Evolutionary conservation across 2,329 filamentous ascomycete genomes (phyloP).

Genomic region (Pyrenochaeta sp.): DNA sequence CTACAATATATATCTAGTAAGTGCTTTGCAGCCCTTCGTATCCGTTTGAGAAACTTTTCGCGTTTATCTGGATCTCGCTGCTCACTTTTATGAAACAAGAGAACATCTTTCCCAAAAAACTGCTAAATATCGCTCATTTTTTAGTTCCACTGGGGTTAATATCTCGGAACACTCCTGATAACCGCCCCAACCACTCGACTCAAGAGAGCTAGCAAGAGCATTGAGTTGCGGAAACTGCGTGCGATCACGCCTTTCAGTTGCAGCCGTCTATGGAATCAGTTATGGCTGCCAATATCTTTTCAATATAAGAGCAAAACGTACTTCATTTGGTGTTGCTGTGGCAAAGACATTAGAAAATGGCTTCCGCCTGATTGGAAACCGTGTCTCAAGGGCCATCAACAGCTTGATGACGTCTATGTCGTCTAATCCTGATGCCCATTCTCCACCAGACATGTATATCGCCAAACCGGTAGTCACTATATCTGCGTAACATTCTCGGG

Average conservation of each 20-base stretch:
- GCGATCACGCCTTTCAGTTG: background rate
- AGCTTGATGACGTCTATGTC: constrained; percentile 4
- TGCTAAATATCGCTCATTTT: background rate
- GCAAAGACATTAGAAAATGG: background rate
- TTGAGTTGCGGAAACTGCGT: background rate
- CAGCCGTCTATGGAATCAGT: background rate
- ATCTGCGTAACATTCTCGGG: constrained; percentile 1
- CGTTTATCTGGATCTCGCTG: background rate
- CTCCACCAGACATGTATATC: background rate
- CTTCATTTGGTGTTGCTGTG: background rate
- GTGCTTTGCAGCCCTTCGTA: background rate
- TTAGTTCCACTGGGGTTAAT: background rate
- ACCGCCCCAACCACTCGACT: background rate
- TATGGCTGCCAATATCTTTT: background rate
- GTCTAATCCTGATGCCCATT: background rate
- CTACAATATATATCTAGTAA: constrained; percentile 1
- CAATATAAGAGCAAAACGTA: background rate
- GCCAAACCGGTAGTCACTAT: background rate
- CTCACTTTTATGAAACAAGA: background rate
- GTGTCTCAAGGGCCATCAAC: constrained; percentile 1
- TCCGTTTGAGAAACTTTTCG: background rate
- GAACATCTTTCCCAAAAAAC: background rate
- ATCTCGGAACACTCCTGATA: background rate
- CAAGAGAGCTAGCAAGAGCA: background rate
- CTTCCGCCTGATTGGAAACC: constrained; percentile 1